phyloP scores from a whole-genome alignment of 495 filamentous ascomycete genomes.

The Penicillium coffeae region DNA sequence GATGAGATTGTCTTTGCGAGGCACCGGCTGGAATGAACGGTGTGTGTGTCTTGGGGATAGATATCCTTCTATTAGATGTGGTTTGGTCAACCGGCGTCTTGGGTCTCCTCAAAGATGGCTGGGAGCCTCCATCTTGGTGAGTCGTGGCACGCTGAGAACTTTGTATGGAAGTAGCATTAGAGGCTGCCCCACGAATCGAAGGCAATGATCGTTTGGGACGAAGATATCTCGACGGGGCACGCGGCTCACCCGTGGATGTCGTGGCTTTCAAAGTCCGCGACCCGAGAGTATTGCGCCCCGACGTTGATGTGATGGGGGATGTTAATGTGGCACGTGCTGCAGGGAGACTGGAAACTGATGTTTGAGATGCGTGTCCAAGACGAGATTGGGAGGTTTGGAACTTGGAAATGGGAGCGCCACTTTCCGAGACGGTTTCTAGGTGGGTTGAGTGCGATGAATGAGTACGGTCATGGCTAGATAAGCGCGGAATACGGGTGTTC shows the following conservation, averaged over 20 bases:
- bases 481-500: slow-evolving; percentile 58
- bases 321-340: slow-evolving; percentile 48
- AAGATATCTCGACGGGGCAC: slow-evolving; percentile 67
- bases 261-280: slow-evolving; percentile 51
- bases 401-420: slow-evolving; percentile 64
- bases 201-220: slow-evolving; percentile 87
- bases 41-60: slow-evolving; percentile 54
- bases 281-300: slow-evolving; percentile 55
- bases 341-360: slow-evolving; percentile 61
- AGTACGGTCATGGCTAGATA: slow-evolving; percentile 58
- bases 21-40: slow-evolving; percentile 82
- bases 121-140: slow-evolving; percentile 38
- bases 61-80: slow-evolving; percentile 47
- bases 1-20: slow-evolving; percentile 72
- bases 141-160: slow-evolving; percentile 36
- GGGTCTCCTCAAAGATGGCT: slow-evolving; percentile 50
- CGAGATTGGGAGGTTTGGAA: slow-evolving; percentile 61
- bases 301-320: slow-evolving; percentile 50
- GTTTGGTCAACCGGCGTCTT: slow-evolving; percentile 70
- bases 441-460: slow-evolving; percentile 66
- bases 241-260: slow-evolving; percentile 51
- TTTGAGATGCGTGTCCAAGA: slow-evolving; percentile 62
- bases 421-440: slow-evolving; percentile 90
- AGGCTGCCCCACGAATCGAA: slow-evolving; percentile 57
- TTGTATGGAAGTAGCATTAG: slow-evolving; percentile 30